Conservation (phyloP, 768 basidiomycete species). For the Naganishia vishniacii region DNA sequence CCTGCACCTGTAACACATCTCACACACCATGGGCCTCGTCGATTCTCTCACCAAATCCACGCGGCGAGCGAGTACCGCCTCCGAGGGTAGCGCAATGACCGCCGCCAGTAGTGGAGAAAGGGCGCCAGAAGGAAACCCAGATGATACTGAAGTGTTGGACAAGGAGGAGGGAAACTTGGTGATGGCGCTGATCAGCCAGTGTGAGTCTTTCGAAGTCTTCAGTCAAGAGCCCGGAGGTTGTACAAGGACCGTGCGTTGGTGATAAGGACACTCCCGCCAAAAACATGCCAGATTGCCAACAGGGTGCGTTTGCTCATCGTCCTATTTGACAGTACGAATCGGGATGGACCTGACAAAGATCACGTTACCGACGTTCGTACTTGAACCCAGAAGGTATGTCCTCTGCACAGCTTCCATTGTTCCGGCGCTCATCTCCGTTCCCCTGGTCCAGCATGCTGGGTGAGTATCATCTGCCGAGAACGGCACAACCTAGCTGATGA, state of each 20-base stretch:
- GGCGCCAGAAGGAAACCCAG: slow-evolving; percentile 74
- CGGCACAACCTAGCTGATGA: background rate
- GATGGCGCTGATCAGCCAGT: slow-evolving; percentile 76
- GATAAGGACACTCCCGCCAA: too few species aligned
- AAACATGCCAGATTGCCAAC: background rate
- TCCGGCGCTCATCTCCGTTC: background rate
- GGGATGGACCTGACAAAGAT: slow-evolving; percentile 97
- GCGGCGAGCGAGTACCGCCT: slow-evolving; percentile 9
- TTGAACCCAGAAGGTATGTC: slow-evolving; percentile 66
- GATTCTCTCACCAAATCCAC: slow-evolving; percentile 17
- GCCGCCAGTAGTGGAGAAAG: slow-evolving; percentile 30
- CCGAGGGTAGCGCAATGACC: slow-evolving; percentile 2
- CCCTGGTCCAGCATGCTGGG: background rate
- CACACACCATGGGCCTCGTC: slow-evolving; percentile 16
- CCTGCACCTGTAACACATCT: background rate
- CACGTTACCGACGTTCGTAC: slow-evolving; percentile 71
- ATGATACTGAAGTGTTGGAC: slow-evolving; percentile 88
- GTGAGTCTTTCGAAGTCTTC: slow-evolving; percentile 58
- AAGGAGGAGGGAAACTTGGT: slow-evolving; percentile 91
- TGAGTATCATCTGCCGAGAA: background rate
- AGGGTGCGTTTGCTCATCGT: background rate
- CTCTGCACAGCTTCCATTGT: too few species aligned
- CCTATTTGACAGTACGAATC: slow-evolving; percentile 54
- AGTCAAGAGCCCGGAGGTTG: too few species aligned
- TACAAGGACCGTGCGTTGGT: too few species aligned